These are phyloP conservation scores for Boletus rubroflammeus DNA, from an alignment of 768 basidiomycete genomes.

Conservation along the genomic window DNA sequence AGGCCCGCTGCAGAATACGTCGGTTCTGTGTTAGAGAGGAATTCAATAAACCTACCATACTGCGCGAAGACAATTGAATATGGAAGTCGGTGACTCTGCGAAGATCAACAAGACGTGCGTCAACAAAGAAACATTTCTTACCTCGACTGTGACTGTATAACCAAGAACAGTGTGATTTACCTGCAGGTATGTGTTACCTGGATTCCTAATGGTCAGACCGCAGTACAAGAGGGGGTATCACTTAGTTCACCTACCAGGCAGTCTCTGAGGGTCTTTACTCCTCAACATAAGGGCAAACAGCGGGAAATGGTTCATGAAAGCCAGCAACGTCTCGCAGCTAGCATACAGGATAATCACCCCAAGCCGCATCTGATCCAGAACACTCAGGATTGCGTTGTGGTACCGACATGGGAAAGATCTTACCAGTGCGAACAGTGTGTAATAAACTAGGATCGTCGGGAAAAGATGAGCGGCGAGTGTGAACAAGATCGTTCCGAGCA, in stretches of 20 bases:
- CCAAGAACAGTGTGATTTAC: slow-evolving; percentile 27
- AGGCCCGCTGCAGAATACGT: slow-evolving; percentile 39
- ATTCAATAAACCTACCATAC: slow-evolving; percentile 40
- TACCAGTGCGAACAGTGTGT: slow-evolving; percentile 73
- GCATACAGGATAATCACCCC: slow-evolving; percentile 58
- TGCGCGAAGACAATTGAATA: slow-evolving; percentile 53
- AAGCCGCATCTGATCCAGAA: slow-evolving; percentile 44
- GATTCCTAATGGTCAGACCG: neutral
- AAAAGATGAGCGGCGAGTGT: slow-evolving; percentile 76
- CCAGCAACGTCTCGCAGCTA: slow-evolving; percentile 58
- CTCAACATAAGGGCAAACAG: slow-evolving; percentile 84
- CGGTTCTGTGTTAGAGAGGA: neutral
- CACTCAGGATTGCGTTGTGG: neutral
- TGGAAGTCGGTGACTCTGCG: slow-evolving; percentile 51
- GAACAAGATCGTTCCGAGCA: slow-evolving; percentile 92
- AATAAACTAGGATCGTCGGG: slow-evolving; percentile 85
- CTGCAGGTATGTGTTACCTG: slow-evolving; percentile 29
- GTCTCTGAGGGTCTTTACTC: slow-evolving; percentile 74
- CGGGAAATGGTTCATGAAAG: slow-evolving; percentile 90
- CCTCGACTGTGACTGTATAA: slow-evolving; percentile 20
- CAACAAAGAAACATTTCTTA: neutral
- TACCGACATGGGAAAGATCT: neutral
- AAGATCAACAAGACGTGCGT: neutral
- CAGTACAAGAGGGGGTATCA: neutral
- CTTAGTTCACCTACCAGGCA: slow-evolving; percentile 57